phyloP scores from a whole-genome alignment of 495 filamentous ascomycete genomes.

The Melanomma pulvis-pyrius region DNA sequence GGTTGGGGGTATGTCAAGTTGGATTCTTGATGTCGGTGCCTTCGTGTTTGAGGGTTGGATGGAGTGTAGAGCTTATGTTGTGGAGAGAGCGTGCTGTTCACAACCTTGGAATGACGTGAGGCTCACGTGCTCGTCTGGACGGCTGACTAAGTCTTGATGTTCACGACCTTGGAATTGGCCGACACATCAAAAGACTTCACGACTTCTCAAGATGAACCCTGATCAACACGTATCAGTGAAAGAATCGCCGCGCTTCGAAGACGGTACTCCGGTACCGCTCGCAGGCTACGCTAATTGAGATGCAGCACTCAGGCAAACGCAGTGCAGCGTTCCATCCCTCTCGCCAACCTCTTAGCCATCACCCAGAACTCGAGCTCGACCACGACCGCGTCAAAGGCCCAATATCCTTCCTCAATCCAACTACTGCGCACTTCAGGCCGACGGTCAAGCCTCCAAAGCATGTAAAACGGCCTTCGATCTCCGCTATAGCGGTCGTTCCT shows the following conservation, averaged over 20 bases:
- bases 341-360: conserved; percentile 36
- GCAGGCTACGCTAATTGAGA: background rate
- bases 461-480: background rate
- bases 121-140: too few species aligned
- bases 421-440: conserved; percentile 44
- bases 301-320: conserved; percentile 28
- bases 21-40: too few species aligned
- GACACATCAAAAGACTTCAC: background rate
- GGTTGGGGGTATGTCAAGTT: too few species aligned
- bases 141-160: too few species aligned
- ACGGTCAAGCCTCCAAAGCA: conserved; percentile 8
- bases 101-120: too few species aligned
- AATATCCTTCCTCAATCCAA: conserved; percentile 57
- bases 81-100: too few species aligned
- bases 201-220: background rate
- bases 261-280: background rate
- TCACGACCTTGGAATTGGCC: too few species aligned
- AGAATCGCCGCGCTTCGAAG: background rate
- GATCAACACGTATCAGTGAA: background rate
- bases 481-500: background rate
- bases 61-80: too few species aligned
- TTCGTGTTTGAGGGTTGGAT: too few species aligned
- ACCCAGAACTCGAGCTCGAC: conserved; percentile 33
- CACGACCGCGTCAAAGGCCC: conserved; percentile 44
- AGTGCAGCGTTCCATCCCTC: conserved; percentile 37